phyloP scores from a whole-genome alignment of 176 grass and related monocot species.

The Ensete glaucum region DNA sequence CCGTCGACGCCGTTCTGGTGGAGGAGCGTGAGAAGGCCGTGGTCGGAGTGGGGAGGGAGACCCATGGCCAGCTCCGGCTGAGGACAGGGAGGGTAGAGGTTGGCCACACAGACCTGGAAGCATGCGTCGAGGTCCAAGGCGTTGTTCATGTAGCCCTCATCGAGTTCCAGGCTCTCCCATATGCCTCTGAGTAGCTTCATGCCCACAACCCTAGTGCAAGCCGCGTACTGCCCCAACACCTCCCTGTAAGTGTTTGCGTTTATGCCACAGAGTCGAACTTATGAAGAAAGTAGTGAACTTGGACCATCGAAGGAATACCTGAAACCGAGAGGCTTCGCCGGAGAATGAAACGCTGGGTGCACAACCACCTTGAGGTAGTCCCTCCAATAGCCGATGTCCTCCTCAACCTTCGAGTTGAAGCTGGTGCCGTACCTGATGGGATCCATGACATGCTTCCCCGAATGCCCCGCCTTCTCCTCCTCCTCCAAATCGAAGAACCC shows the following conservation, averaged over 20 bases:
- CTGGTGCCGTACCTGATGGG: conserved; percentile 49
- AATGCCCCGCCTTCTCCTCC: conserved; percentile 37
- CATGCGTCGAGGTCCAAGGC: conserved; percentile 40
- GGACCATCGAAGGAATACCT: conserved; percentile 26
- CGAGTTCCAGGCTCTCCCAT: conserved; percentile 55
- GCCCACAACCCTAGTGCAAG: conserved; percentile 29
- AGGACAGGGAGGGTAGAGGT: conserved; percentile 42
- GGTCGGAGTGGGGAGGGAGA: conserved; percentile 54
- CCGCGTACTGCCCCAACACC: conserved; percentile 36
- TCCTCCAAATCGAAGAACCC: conserved; percentile 36
- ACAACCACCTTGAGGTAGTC: conserved; percentile 65
- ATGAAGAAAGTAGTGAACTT: not conserved
- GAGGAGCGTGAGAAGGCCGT: conserved; percentile 60
- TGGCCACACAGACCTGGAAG: conserved; percentile 49
- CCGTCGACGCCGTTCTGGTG: conserved; percentile 65
- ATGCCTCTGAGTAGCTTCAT: conserved; percentile 34
- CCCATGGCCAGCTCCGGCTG: conserved; percentile 24
- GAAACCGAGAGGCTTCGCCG: conserved; percentile 35
- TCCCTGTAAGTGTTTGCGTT: conserved; percentile 20
- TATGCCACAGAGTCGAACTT: not conserved
- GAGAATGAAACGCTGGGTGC: conserved; percentile 54
- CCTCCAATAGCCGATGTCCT: conserved; percentile 30
- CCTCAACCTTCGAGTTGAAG: conserved; percentile 41
- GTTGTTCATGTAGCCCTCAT: conserved; percentile 15
- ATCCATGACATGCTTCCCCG: conserved; percentile 32